phyloP scores from a whole-genome alignment of 768 basidiomycete genomes.

The Exsudoporus frostii region DNA sequence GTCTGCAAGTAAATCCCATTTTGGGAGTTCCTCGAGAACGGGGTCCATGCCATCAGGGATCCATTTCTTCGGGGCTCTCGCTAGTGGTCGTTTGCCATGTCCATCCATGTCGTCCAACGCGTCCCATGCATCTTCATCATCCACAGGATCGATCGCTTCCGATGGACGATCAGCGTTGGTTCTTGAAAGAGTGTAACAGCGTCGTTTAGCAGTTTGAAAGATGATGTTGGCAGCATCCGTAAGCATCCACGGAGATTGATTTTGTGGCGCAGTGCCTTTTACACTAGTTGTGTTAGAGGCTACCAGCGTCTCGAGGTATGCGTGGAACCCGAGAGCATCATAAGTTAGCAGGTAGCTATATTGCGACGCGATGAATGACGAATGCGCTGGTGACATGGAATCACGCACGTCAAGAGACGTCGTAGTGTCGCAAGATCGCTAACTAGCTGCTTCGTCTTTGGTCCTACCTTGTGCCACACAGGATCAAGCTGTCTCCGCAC shows the following conservation, averaged over 20 bases:
- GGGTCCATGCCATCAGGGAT: conserved; percentile 78
- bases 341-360: conserved; percentile 75
- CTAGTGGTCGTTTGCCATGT: background rate
- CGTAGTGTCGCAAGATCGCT: conserved; percentile 83
- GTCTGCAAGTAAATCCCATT: conserved; percentile 86
- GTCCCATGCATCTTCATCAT: conserved; percentile 76
- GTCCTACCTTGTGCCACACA: conserved; percentile 96
- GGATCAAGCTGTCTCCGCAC: conserved; percentile 88
- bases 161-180: conserved; percentile 19
- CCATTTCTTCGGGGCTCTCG: conserved; percentile 41
- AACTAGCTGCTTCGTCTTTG: conserved; percentile 88
- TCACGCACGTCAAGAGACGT: conserved; percentile 69
- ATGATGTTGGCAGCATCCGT: conserved; percentile 89
- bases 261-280: conserved; percentile 53
- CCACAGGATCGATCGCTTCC: conserved; percentile 42
- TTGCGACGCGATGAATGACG: background rate
- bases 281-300: conserved; percentile 52
- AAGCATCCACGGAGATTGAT: conserved; percentile 86
- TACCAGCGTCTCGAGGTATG: conserved; percentile 85
- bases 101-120: conserved; percentile 55
- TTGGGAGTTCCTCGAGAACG: conserved; percentile 90
- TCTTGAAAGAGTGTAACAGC: conserved; percentile 66
- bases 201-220: conserved; percentile 71
- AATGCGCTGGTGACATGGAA: background rate
- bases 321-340: conserved; percentile 86